A percentile compares a stretch with the other conserved stretches of the same genome.
Evolutionary conservation across 192 early-diverging fungal genomes (phyloP).

Genomic region (Backusella psychrophila): DNA sequence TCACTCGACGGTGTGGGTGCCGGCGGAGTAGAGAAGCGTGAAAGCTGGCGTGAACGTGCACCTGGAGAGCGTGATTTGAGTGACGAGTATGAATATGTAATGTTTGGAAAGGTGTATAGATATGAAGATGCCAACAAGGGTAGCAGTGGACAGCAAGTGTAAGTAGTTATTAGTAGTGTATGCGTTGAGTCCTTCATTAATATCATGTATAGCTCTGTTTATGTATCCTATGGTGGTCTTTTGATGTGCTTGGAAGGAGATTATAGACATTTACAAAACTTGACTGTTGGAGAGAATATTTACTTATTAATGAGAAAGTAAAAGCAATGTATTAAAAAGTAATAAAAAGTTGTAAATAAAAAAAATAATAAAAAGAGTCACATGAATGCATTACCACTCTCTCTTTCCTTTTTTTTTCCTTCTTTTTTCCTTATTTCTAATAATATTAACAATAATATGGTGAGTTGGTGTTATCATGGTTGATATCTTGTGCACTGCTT

Average conservation of each 20-base stretch:
- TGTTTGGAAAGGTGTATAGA: slow-evolving; percentile 96
- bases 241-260: slow-evolving; percentile 89
- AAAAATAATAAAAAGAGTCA: not conserved
- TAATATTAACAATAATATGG: too few relatives aligned
- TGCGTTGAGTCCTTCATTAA: not conserved
- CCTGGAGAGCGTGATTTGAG: slow-evolving; percentile 72
- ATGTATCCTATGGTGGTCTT: slow-evolving; percentile 89
- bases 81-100: slow-evolving; percentile 98
- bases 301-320: slow-evolving; percentile 88
- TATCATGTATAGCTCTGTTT: slow-evolving; percentile 63
- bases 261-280: slow-evolving; percentile 74
- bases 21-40: slow-evolving; percentile 51
- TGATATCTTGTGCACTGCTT: not conserved
- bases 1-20: slow-evolving; percentile 50
- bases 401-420: not conserved
- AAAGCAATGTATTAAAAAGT: not conserved
- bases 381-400: not conserved
- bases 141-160: slow-evolving; percentile 64
- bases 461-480: not conserved
- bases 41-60: slow-evolving; percentile 69
- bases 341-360: slow-evolving; percentile 1
- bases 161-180: slow-evolving; percentile 30
- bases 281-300: slow-evolving; percentile 85
- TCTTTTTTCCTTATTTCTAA: not conserved
- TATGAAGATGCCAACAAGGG: slow-evolving; percentile 80